These are phyloP conservation scores for Candida chilensis DNA, from an alignment of 805 yeast species.

Conservation along the genomic window DNA sequence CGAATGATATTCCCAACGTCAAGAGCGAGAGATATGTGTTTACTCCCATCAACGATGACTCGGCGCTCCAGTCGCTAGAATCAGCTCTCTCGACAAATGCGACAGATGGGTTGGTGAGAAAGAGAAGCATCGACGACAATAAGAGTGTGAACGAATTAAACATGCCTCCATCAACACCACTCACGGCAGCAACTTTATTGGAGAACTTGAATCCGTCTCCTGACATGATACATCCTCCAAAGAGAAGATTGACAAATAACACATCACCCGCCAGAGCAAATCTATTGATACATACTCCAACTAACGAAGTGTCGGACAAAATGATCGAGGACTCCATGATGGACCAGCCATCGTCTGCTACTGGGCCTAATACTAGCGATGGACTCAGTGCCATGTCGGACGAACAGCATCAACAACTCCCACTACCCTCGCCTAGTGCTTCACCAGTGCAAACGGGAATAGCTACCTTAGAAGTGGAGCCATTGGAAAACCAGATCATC, in stretches of 20 bases:
- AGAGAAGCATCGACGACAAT: slow-evolving; percentile 16
- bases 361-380: neutral
- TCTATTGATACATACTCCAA: too few species aligned
- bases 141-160: too few species aligned
- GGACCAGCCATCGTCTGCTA: slow-evolving; percentile 19
- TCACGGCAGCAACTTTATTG: neutral
- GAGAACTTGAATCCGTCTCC: slow-evolving; percentile 1
- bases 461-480: slow-evolving; percentile 8
- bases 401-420: slow-evolving; percentile 32
- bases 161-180: slow-evolving; percentile 6
- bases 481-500: slow-evolving; percentile 9
- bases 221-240: slow-evolving; percentile 22
- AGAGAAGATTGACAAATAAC: slow-evolving; percentile 19
- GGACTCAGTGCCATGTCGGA: neutral
- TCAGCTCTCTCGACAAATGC: slow-evolving; percentile 6
- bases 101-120: slow-evolving; percentile 7
- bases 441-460: slow-evolving; percentile 37
- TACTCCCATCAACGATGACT: slow-evolving; percentile 1
- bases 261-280: slow-evolving; percentile 8
- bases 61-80: neutral
- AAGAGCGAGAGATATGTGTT: slow-evolving; percentile 11
- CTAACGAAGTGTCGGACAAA: slow-evolving; percentile 3
- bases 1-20: slow-evolving; percentile 11
- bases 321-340: too few species aligned
- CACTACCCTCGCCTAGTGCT: slow-evolving; percentile 63